phyloP scores from a whole-genome alignment of 169 alveolate species.

The Perkinsus chesapeaki region DNA sequence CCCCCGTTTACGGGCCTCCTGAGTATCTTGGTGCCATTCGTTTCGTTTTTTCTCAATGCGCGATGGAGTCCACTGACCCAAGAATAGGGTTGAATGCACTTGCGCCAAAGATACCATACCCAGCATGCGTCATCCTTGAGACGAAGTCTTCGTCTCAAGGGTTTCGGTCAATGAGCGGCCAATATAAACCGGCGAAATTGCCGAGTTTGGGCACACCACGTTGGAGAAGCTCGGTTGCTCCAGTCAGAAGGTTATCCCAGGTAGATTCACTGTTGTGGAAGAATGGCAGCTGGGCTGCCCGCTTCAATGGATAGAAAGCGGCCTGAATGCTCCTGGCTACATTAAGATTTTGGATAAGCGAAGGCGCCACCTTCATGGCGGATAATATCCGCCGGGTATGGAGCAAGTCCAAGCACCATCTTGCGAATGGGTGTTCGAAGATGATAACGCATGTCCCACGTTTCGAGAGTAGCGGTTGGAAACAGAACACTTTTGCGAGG shows the following conservation, averaged over 20 bases:
- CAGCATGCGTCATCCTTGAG: too few relatives aligned
- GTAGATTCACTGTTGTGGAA: neutral
- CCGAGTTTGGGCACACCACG: neutral
- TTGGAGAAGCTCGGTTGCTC: neutral
- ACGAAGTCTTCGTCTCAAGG: too few relatives aligned
- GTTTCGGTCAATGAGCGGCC: too few relatives aligned
- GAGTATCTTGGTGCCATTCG: too few relatives aligned
- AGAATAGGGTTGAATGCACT: too few relatives aligned
- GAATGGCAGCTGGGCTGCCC: neutral
- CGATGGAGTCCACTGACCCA: too few relatives aligned
- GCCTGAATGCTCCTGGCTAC: neutral
- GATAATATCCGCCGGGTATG: too few relatives aligned
- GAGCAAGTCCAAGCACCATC: too few relatives aligned
- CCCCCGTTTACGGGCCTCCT: too few relatives aligned
- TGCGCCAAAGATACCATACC: too few relatives aligned
- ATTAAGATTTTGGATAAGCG: neutral
- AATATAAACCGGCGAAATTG: neutral
- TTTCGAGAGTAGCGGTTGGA: neutral
- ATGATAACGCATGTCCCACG: neutral
- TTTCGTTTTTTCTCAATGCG: too few relatives aligned
- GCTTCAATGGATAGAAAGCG: neutral
- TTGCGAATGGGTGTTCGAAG: neutral
- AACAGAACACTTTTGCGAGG: neutral
- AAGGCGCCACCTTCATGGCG: neutral
- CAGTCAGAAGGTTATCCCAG: neutral